Base-by-base conservation (phyloP, 192 early-diverging fungal genomes). In the Backusella luteola region DNA sequence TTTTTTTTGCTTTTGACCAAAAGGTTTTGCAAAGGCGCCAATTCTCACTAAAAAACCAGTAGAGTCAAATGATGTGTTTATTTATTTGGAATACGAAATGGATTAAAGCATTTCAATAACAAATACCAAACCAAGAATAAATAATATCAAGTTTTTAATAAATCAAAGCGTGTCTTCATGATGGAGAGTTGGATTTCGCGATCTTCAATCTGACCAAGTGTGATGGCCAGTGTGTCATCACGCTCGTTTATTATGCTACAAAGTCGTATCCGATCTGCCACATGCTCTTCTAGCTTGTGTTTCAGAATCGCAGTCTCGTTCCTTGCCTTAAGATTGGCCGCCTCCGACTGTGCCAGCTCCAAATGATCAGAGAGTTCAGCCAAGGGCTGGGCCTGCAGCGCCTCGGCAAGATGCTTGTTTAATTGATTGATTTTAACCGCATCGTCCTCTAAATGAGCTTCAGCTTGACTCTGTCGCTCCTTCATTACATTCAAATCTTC, bases 331-430 rank as follows among this genome's bases (percentile, higher is more conserved):
- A 87, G 84, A 17, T 78, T 80, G 1, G 84, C 71, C 21, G 84
- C 80, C 56, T 89, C 87, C 32, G 87, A 53, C 59, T 89, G 87
- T n/a, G 86, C 80, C 34, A 85, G 78, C 29, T 83, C 84, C 9
- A 84, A 8, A 74, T 84, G 85, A 0, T 63, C 56, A 63, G 23
- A 63, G 3, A 83, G 83, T 39, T 87, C 86, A 7, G 86, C 71
- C n/a, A 87, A 56, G 41, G 80, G 56, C 56, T 63, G 56, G 34
- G 39, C 77, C 38, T 73, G 71, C 71, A 78, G 66, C 19, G 70
- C 77, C 39, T 71, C 71, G 32, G 71, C 26, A 41, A 78, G 34
- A 46, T 73, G 77, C 12, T 46, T 71, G 0, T 66, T 67, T 26
- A 78, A 49, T 49, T 73, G 59, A 36, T 42, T 71, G 1, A 78